These are phyloP conservation scores for Lactarius sp. DNA, from an alignment of 768 basidiomycete genomes.

Conservation along the genomic window DNA sequence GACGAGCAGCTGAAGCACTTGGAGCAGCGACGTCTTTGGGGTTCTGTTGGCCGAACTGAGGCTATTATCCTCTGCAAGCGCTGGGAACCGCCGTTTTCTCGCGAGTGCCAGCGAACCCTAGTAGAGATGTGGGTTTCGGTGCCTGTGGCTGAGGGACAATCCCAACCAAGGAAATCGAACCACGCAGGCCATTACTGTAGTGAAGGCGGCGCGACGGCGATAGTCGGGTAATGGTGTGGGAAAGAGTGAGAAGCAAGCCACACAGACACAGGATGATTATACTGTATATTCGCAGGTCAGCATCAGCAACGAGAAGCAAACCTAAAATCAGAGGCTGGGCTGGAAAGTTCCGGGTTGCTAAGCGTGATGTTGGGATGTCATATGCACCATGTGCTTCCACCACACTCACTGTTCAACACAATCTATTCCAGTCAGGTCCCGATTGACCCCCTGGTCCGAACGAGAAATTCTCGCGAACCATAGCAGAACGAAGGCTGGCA, in stretches of 20 bases:
- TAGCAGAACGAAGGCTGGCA: background rate
- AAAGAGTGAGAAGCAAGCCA: background rate
- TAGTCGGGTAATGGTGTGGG: background rate
- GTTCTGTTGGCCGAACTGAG: background rate
- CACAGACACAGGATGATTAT: no score
- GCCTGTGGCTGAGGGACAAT: background rate
- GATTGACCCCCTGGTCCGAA: conserved; percentile 5
- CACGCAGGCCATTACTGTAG: no score
- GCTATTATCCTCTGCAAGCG: background rate
- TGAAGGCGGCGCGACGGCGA: background rate
- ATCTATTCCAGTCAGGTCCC: background rate
- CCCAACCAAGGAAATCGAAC: background rate
- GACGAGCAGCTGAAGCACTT: background rate
- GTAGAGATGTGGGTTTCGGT: no score
- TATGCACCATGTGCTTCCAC: background rate
- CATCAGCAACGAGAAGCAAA: no score
- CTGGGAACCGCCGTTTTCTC: background rate
- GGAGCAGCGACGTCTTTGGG: background rate
- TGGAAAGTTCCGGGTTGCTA: background rate
- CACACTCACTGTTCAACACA: background rate
- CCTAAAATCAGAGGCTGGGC: background rate
- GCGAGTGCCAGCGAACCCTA: background rate
- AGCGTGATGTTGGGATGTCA: background rate
- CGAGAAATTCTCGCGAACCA: conserved; percentile 1
- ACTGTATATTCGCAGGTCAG: no score